Evolutionary conservation across 2,329 filamentous ascomycete species (phyloP), one percentile per base, ranked within the genome.

Genomic region (Cladosporium sp.): DNA sequence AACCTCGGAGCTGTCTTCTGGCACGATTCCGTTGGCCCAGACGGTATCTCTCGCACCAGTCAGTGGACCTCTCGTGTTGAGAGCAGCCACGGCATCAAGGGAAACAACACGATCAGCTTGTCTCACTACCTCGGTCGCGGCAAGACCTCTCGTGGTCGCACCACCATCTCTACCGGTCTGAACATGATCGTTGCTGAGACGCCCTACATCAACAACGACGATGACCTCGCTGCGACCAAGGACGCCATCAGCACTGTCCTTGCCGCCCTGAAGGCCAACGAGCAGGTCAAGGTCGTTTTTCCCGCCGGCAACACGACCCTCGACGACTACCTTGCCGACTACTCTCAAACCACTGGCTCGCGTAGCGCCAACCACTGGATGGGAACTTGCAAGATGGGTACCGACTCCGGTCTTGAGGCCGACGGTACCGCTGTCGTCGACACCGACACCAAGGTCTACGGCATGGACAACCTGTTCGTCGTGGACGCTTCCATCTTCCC

Each of bases 401-500:
- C 66, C 13, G 72, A 74, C 56, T 72, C 69, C 49, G 72, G 71
- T 43, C 64, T 74, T 15, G 63, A 56, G 17, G n/a, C n/a, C n/a
- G 52, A 57, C 45, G 71, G 72, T 42, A 68, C 69, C 18, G 65
- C 74, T 0, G 76, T 78, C 7, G 70, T 79, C 1, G 75, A 79
- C 53, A 68, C 71, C 27, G 73, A 73, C 61, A 74, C 76, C 45
- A 69, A 75, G 41, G 76, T 79, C 3, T 64, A 77, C 61, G 83
- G 83, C 32, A 86, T 80, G 0, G 80, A 85, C 59, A 86, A 86
- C 67, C 70, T 86, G 39, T 85, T 83, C 60, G 79, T 86, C 12
- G 80, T 87, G 3, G 84, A 88, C 59, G 84, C 80, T 1, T 80
- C 78, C 54, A 83, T 88, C 60, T 85, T 86, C 70, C 84, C 85